Conservation (phyloP, 176 grass and related monocot species). For the Raddia guianensis region DNA sequence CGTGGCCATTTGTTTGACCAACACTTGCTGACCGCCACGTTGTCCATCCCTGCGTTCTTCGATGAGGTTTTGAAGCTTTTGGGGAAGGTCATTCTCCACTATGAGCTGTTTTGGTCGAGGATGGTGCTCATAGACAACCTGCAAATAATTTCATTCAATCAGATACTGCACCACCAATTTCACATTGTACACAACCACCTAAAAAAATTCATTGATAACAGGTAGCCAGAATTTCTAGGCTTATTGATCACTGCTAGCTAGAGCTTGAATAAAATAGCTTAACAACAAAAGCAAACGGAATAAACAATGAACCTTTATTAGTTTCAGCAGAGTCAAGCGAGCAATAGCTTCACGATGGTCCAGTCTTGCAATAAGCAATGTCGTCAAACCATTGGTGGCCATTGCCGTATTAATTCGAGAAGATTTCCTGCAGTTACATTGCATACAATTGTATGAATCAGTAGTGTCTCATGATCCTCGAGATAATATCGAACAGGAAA, state of each 20-base stretch:
- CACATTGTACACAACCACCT: background rate
- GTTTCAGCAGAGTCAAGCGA: slow-evolving; percentile 91
- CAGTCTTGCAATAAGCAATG: slow-evolving; percentile 87
- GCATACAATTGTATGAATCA: slow-evolving; percentile 19
- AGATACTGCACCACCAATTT: background rate
- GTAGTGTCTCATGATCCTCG: slow-evolving; percentile 7
- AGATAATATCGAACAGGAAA: slow-evolving; percentile 35
- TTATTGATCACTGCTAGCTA: background rate
- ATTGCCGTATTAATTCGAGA: slow-evolving; percentile 90
- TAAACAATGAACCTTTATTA: slow-evolving; percentile 77
- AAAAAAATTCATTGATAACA: slow-evolving; percentile 28
- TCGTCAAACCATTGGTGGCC: slow-evolving; percentile 93
- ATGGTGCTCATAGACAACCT: slow-evolving; percentile 99
- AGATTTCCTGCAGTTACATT: slow-evolving; percentile 78
- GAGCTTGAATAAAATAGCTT: slow-evolving; percentile 5
- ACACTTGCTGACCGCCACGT: slow-evolving; percentile 81
- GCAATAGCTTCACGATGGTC: slow-evolving; percentile 97
- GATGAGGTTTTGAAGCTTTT: slow-evolving; percentile 96
- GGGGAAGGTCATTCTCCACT: slow-evolving; percentile 96
- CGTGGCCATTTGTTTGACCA: slow-evolving; percentile 99
- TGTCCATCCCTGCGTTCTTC: slow-evolving; percentile 94
- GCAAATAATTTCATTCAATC: slow-evolving; percentile 33
- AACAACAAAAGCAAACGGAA: background rate
- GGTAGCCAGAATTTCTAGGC: background rate
- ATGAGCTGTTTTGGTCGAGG: slow-evolving; percentile 97